A percentile compares a stretch with the other conserved stretches of the same genome.
phyloP scores from a whole-genome alignment of 169 alveolate genomes.

The Eimeria brunetti region DNA sequence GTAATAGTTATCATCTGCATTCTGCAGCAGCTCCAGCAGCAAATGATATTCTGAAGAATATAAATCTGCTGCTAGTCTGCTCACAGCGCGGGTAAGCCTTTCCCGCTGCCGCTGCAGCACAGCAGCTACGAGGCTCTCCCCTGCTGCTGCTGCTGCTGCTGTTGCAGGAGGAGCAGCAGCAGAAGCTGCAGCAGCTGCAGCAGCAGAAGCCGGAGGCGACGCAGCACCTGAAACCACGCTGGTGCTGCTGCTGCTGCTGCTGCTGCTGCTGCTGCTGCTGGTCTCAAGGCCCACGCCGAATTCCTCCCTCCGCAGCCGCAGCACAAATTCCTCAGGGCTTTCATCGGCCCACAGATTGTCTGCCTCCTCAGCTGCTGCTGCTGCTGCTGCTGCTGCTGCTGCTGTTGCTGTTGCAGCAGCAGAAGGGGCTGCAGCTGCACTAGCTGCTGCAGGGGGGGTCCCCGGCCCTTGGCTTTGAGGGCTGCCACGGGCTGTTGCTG shows the following conservation, averaged over 20 bases:
- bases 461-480: background rate
- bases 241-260: background rate
- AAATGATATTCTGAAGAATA: constrained; percentile 76
- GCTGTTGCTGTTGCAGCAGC: background rate
- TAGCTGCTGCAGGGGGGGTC: background rate
- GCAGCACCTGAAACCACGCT: background rate
- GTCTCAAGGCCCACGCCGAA: constrained; percentile 36
- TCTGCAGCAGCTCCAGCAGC: constrained; percentile 84
- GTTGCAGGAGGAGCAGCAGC: background rate
- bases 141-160: background rate
- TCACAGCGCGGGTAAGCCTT: constrained; percentile 80
- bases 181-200: background rate
- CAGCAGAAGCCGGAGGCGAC: too few relatives aligned
- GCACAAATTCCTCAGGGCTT: constrained; percentile 10
- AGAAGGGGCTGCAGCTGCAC: background rate
- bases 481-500: constrained; percentile 22
- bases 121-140: constrained; percentile 23
- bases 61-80: constrained; percentile 67
- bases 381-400: background rate
- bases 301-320: constrained; percentile 39
- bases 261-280: background rate
- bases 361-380: background rate
- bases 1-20: constrained; percentile 85
- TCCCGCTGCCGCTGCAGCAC: constrained; percentile 75
- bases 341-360: background rate